Percentiles rank a stretch among this genome's conserved stretches.
phyloP scores from a whole-genome alignment of 352 stramenopile genomes.

The Globisporangium parvum region DNA sequence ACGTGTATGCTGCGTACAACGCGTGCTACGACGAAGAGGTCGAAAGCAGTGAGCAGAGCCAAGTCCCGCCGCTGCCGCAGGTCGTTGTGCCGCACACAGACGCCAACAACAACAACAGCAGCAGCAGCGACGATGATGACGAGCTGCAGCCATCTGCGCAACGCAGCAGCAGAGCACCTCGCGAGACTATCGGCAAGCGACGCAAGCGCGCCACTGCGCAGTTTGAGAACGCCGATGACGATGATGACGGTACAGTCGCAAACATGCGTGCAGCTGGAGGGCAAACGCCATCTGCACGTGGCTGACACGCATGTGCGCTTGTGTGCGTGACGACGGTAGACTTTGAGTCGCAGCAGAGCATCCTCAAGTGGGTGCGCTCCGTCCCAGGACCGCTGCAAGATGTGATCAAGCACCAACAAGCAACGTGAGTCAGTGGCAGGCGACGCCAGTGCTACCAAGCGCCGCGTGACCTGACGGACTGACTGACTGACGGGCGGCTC shows the following conservation, averaged over 20 bases:
- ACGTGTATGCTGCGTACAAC: slow-evolving; percentile 14
- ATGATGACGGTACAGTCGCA: background rate
- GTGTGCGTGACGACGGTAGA: slow-evolving; percentile 14
- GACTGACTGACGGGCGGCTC: background rate
- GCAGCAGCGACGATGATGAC: background rate
- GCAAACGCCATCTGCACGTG: background rate
- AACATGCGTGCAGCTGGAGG: background rate
- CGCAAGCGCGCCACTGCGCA: slow-evolving; percentile 1
- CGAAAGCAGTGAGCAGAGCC: background rate
- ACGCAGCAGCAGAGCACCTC: background rate
- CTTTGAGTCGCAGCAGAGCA: slow-evolving; percentile 56
- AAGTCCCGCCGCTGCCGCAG: background rate
- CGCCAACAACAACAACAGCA: background rate
- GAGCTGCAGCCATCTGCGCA: background rate
- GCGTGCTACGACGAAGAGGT: slow-evolving; percentile 15
- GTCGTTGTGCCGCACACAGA: background rate
- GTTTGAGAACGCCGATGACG: slow-evolving; percentile 1
- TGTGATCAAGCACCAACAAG: slow-evolving; percentile 66
- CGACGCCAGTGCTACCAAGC: background rate
- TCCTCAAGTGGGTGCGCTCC: slow-evolving; percentile 70
- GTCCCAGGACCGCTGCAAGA: slow-evolving; percentile 68
- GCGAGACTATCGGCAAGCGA: background rate
- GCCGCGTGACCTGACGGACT: background rate
- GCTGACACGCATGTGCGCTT: background rate
- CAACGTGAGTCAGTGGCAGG: slow-evolving; percentile 19